Percentiles rank a stretch among this genome's conserved stretches.
Conservation (phyloP, 2,329 filamentous ascomycete genomes). For the Clarireedia paspali region DNA sequence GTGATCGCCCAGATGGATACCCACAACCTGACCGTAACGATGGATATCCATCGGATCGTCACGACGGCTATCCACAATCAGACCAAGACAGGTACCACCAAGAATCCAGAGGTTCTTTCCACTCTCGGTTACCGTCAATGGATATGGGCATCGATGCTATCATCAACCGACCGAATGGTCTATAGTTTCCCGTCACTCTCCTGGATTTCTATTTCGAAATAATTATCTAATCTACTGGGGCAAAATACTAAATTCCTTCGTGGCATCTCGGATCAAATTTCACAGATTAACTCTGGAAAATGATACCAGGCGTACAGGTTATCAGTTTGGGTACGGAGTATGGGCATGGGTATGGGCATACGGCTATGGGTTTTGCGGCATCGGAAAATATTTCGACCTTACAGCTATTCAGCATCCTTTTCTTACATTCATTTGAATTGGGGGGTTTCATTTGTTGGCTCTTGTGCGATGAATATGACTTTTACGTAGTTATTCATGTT, state of each 20-base stretch:
- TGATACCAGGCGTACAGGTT: background rate
- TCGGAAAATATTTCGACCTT: too few species aligned
- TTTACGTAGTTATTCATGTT: slow-evolving; percentile 3
- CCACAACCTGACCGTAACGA: slow-evolving; percentile 3
- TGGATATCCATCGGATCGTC: slow-evolving; percentile 2
- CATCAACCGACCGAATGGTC: slow-evolving; percentile 40
- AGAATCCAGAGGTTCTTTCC: background rate
- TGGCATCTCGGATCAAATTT: background rate
- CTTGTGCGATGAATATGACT: background rate
- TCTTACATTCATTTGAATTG: slow-evolving; percentile 5
- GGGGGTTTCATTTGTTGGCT: background rate
- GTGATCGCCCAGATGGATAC: slow-evolving; percentile 6
- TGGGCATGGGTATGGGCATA: background rate
- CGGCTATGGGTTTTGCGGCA: too few species aligned
- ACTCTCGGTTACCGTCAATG: slow-evolving; percentile 40
- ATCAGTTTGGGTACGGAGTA: background rate
- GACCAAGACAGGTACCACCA: background rate
- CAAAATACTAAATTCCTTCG: background rate
- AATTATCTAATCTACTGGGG: background rate
- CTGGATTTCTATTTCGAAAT: background rate
- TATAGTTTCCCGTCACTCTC: background rate
- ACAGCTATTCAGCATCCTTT: background rate
- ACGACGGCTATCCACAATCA: background rate
- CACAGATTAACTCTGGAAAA: background rate
- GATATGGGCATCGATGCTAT: slow-evolving; percentile 56